Percentiles rank a stretch among this genome's conserved stretches.
phyloP scores from a whole-genome alignment of 345 rosid species.

The Barbarea vulgaris region DNA sequence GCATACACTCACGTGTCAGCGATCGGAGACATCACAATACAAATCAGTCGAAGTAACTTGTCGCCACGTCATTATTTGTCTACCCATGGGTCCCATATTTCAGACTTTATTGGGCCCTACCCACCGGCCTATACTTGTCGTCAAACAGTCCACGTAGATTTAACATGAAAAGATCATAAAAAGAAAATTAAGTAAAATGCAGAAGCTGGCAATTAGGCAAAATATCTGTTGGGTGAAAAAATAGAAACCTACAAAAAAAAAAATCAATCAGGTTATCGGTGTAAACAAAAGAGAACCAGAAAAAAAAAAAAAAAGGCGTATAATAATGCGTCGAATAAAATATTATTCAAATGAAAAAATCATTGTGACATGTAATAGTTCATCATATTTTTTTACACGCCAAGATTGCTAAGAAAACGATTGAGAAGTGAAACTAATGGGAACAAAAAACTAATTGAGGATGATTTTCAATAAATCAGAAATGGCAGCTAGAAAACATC shows the following conservation, averaged over 20 bases:
- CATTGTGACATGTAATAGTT: neutral
- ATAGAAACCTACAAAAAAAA: neutral
- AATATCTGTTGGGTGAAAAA: neutral
- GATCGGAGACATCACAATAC: slow-evolving; percentile 8
- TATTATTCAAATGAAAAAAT: neutral
- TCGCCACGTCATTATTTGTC: slow-evolving; percentile 41
- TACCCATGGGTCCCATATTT: neutral
- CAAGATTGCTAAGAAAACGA: neutral
- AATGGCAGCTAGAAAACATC: neutral
- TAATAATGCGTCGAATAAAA: neutral
- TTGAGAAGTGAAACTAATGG: neutral
- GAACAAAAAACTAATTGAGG: neutral
- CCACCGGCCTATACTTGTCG: slow-evolving; percentile 35
- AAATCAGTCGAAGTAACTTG: slow-evolving; percentile 18
- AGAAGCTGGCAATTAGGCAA: neutral
- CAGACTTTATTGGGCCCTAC: slow-evolving; percentile 21
- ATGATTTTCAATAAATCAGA: neutral
- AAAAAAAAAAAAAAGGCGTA: neutral
- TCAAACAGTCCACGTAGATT: slow-evolving; percentile 35
- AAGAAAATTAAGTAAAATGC: neutral
- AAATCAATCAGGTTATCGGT: neutral
- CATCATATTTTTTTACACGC: neutral
- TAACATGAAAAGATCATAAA: neutral
- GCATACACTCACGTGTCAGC: slow-evolving; percentile 30
- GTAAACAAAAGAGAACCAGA: neutral